Evolutionary conservation across 345 rosid genomes (phyloP), one percentile per base, ranked within the genome.

Genomic region (Bruguiera sexangula): DNA sequence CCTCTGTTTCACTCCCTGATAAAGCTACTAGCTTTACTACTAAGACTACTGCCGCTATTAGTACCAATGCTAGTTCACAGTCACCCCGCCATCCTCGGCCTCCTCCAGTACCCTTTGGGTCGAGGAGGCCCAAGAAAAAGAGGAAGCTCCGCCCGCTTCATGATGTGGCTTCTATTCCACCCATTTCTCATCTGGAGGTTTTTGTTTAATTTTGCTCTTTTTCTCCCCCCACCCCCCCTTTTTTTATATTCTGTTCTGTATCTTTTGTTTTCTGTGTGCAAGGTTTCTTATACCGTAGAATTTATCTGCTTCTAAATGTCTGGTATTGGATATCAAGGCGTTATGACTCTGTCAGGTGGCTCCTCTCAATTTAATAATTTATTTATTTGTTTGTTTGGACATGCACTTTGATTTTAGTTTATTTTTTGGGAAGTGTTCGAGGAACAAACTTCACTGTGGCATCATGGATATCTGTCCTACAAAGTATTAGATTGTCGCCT

Each of bases 71-170:
- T 11, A 54, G 26, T 54, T 54, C 26, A 54, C 58, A 26, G 6
- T 54, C 1, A 8, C 69, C 11, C 31, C 53, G 15, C 10, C 67
- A 5, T 34, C 26, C 36, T 36, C 18, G 48, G 20, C n/a, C 27
- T 10, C n/a, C 27, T 10, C 80, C 84, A 55, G 67, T 73, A 1
- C 37, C 37, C 64, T 59, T 74, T 51, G 52, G 69, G 63, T 61
- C 84, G 26, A 80, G 75, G 32, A 80, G 75, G 52, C 71, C 71
- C 59, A 72, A 75, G 73, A 81, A 77, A 80, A 79, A 57, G 80
- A 75, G 76, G 72, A 84, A 84, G 65, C 81, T 81, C 60, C 77
- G 62, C 51, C 87, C 85, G 6, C 83, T 79, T 54, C 79, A 79
- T 32, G 80, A 79, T 77, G 85, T 77, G 30, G 68, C 80, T 75